These are phyloP conservation scores for Saccharata proteae DNA, from an alignment of 2,329 filamentous ascomycete genomes.

Conservation along the genomic window DNA sequence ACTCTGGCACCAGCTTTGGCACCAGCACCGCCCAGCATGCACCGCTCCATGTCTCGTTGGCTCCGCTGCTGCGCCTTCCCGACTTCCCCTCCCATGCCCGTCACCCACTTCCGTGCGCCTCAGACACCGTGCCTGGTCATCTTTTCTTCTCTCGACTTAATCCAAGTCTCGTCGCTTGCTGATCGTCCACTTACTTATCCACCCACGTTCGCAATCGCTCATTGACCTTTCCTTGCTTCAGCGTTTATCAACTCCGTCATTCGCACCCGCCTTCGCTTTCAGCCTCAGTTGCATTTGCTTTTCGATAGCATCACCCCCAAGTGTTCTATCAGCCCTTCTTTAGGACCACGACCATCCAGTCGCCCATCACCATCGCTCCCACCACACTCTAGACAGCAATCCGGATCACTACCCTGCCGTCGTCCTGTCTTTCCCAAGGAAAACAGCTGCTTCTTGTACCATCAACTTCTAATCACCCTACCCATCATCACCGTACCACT, in stretches of 20 bases:
- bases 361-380: constrained; percentile 15
- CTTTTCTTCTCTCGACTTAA: constrained; percentile 30
- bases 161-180: constrained; percentile 26
- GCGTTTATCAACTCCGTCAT: constrained; percentile 32
- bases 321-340: constrained; percentile 28
- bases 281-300: constrained; percentile 16
- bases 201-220: constrained; percentile 22
- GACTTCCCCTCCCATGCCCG: constrained; percentile 11
- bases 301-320: constrained; percentile 17
- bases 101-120: constrained; percentile 25
- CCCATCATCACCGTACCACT: no score
- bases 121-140: constrained; percentile 27
- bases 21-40: constrained; percentile 16
- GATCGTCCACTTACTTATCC: constrained; percentile 29
- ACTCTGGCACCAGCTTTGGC: constrained; percentile 4
- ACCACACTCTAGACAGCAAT: constrained; percentile 9
- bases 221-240: constrained; percentile 23
- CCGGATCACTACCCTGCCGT: background rate
- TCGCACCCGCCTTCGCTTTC: constrained; percentile 18
- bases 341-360: constrained; percentile 14
- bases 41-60: constrained; percentile 21
- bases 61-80: constrained; percentile 24
- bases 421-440: no score
- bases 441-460: no score
- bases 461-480: no score